Conservation (phyloP, 176 grass and related monocot genomes). For the Cenchrus americanus region DNA sequence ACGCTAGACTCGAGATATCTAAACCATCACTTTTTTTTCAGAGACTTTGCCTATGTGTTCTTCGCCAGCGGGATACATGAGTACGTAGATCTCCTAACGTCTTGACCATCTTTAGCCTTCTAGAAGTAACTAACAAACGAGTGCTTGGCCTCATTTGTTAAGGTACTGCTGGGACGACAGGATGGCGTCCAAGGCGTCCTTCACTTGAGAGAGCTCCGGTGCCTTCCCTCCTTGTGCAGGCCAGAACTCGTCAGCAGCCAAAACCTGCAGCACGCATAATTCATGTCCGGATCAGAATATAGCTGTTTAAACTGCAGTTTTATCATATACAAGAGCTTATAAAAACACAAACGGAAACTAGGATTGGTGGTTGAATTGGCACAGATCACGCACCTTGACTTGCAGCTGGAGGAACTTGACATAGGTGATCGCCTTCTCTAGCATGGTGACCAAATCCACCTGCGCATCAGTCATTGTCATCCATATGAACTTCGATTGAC, state of each 20-base stretch:
- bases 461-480: neutral
- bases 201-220: slow-evolving; percentile 85
- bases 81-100: slow-evolving; percentile 2
- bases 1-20: slow-evolving; percentile 18
- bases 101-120: neutral
- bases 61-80: neutral
- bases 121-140: slow-evolving; percentile 28
- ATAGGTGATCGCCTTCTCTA: slow-evolving; percentile 95
- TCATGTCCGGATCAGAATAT: neutral
- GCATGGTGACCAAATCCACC: slow-evolving; percentile 98
- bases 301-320: neutral
- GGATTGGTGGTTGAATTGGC: neutral
- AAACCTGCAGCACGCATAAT: slow-evolving; percentile 52
- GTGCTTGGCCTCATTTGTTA: slow-evolving; percentile 18
- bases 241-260: slow-evolving; percentile 96
- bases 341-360: neutral
- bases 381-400: slow-evolving; percentile 64
- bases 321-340: neutral
- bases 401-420: slow-evolving; percentile 97
- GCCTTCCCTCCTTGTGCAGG: slow-evolving; percentile 87
- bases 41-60: neutral
- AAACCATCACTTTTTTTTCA: neutral
- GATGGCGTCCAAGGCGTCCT: slow-evolving; percentile 84
- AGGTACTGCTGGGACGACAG: slow-evolving; percentile 56
- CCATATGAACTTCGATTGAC: neutral